Evolutionary conservation across 2,329 filamentous ascomycete species (phyloP).

Genomic region (Pseudocercospora pini-densiflorae): DNA sequence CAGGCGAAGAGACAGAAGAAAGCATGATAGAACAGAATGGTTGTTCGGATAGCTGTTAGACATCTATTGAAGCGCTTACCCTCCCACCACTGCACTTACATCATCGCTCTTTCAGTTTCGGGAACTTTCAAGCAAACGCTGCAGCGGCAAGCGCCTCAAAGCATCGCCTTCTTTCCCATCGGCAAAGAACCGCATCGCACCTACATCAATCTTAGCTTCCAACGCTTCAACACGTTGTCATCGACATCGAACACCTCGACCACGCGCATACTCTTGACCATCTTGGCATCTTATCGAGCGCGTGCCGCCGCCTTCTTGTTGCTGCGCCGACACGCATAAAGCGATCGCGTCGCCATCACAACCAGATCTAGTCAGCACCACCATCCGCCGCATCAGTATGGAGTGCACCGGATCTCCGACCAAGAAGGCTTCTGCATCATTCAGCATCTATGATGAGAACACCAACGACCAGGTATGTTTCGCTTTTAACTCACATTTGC

Average conservation of each 20-base stretch:
- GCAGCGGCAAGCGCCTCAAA: constrained; percentile 10
- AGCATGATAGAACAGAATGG: too few species aligned
- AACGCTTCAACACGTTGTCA: constrained; percentile 2
- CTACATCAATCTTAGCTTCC: background rate
- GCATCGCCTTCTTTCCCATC: background rate
- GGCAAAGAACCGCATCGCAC: background rate
- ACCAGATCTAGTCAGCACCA: background rate
- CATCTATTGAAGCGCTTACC: background rate
- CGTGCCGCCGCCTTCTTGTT: constrained; percentile 9
- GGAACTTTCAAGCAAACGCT: background rate
- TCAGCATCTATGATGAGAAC: constrained; percentile 33
- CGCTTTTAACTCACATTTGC: constrained; percentile 9
- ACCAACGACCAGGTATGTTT: constrained; percentile 24
- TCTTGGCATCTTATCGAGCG: constrained; percentile 15
- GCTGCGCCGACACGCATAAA: background rate
- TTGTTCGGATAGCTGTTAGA: too few species aligned
- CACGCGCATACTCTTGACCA: constrained; percentile 4
- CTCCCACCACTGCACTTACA: constrained; percentile 1
- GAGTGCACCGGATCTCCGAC: constrained; percentile 31
- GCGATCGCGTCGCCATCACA: background rate
- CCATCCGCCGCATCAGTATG: constrained; percentile 24
- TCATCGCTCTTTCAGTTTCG: constrained; percentile 5
- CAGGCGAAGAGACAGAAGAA: too few species aligned
- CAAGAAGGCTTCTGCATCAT: constrained; percentile 29
- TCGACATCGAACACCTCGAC: constrained; percentile 2